These are phyloP conservation scores for Amanita phalloides DNA, from an alignment of 768 basidiomycete genomes.

Conservation along the genomic window DNA sequence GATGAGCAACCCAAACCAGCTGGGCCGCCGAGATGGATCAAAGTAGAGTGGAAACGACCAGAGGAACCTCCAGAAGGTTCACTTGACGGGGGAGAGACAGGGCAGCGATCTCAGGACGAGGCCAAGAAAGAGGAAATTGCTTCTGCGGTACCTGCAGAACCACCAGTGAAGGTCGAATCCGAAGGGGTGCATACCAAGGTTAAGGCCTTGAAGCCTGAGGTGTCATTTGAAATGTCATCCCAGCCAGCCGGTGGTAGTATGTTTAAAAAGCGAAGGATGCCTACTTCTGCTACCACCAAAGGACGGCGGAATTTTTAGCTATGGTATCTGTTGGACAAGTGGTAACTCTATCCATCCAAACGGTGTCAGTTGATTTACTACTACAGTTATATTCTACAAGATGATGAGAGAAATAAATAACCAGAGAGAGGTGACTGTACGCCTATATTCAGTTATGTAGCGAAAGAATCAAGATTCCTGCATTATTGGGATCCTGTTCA, in stretches of 20 bases:
- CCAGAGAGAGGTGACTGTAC: background rate
- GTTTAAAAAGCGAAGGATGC: conserved; percentile 24
- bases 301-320: conserved; percentile 15
- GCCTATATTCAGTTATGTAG: conserved; percentile 11
- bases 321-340: conserved; percentile 5
- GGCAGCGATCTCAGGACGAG: conserved; percentile 1
- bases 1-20: conserved; percentile 6
- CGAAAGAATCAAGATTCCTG: conserved; percentile 58
- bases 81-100: background rate
- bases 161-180: conserved; percentile 5
- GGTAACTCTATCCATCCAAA: background rate
- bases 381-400: background rate
- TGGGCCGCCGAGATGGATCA: conserved; percentile 22
- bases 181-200: conserved; percentile 5
- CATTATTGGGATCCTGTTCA: conserved; percentile 61
- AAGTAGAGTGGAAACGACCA: conserved; percentile 22
- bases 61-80: conserved; percentile 1
- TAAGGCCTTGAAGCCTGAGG: too few relatives aligned
- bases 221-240: conserved; percentile 4
- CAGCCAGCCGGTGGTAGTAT: conserved; percentile 7
- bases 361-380: background rate
- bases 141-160: conserved; percentile 2
- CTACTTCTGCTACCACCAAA: conserved; percentile 12
- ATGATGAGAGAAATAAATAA: background rate
- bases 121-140: conserved; percentile 6